These are phyloP conservation scores for Yarrowia keelungensis DNA, from an alignment of 805 yeast species.

Conservation along the genomic window DNA sequence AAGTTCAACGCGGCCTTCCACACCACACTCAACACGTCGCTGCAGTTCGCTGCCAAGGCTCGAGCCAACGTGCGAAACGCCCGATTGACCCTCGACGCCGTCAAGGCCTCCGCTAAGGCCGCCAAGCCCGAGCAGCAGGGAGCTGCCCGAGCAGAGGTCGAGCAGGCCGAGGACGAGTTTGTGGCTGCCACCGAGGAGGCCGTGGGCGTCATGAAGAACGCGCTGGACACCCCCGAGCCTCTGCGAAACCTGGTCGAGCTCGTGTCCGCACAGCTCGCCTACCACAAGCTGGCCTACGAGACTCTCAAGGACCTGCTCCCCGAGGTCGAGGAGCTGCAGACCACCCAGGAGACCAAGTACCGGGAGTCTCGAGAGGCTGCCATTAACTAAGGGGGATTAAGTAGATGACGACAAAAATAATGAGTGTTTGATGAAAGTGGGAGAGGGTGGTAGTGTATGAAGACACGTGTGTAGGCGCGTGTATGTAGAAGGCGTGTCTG, in stretches of 20 bases:
- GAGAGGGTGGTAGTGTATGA: background rate
- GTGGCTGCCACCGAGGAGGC: constrained; percentile 91
- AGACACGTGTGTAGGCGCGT: background rate
- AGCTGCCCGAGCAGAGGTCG: constrained; percentile 75
- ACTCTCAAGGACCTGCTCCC: constrained; percentile 69
- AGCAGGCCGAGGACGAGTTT: constrained; percentile 85
- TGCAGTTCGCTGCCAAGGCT: constrained; percentile 68
- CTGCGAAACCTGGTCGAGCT: constrained; percentile 71
- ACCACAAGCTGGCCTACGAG: constrained; percentile 76
- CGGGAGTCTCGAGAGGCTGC: constrained; percentile 47
- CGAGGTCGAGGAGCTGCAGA: constrained; percentile 66
- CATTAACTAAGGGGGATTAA: constrained; percentile 22
- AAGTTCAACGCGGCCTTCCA: constrained; percentile 73
- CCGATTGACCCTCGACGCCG: constrained; percentile 79
- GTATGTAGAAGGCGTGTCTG: background rate
- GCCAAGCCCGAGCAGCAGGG: constrained; percentile 73
- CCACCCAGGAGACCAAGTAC: constrained; percentile 56
- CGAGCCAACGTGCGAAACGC: constrained; percentile 79
- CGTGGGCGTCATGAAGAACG: constrained; percentile 80
- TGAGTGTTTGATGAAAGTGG: constrained; percentile 6
- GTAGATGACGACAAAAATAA: constrained; percentile 32
- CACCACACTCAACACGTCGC: constrained; percentile 65
- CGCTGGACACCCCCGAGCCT: constrained; percentile 72
- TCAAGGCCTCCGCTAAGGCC: constrained; percentile 61
- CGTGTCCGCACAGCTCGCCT: constrained; percentile 79